These are phyloP conservation scores for Tylopilus subfusipes DNA, from an alignment of 768 basidiomycete genomes.

Conservation along the genomic window DNA sequence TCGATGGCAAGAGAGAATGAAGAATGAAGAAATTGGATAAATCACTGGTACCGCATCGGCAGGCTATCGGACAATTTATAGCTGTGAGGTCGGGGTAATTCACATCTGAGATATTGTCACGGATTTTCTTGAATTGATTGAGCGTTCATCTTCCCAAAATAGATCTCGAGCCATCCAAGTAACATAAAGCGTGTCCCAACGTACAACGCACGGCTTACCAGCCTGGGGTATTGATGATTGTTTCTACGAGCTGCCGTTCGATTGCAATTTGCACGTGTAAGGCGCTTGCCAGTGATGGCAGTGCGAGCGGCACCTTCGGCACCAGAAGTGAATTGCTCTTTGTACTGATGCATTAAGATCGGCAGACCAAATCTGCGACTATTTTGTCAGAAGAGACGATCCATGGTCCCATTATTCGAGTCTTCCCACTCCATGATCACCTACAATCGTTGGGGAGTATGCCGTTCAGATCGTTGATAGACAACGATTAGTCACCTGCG, in stretches of 20 bases:
- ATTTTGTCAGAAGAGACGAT: constrained; percentile 11
- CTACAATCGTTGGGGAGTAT: constrained; percentile 34
- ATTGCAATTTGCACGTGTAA: constrained; percentile 79
- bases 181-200: constrained; percentile 84
- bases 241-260: constrained; percentile 62
- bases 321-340: constrained; percentile 70
- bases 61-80: no score
- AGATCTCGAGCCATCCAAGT: constrained; percentile 92
- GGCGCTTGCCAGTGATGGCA: constrained; percentile 84
- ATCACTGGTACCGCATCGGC: no score
- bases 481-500: constrained; percentile 31
- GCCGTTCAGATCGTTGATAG: no score
- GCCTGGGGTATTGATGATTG: constrained; percentile 89
- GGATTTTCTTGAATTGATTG: constrained; percentile 77
- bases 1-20: no score
- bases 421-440: constrained; percentile 68
- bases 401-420: neutral
- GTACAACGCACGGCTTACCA: constrained; percentile 56
- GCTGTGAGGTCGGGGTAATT: constrained; percentile 36
- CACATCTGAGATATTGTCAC: constrained; percentile 89
- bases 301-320: constrained; percentile 65
- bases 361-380: constrained; percentile 72
- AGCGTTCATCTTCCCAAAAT: constrained; percentile 81
- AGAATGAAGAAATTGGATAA: no score
- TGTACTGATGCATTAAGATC: constrained; percentile 70